Base-by-base conservation (phyloP, 1,139 yeast genomes). In the Zygoascus meyerae region DNA sequence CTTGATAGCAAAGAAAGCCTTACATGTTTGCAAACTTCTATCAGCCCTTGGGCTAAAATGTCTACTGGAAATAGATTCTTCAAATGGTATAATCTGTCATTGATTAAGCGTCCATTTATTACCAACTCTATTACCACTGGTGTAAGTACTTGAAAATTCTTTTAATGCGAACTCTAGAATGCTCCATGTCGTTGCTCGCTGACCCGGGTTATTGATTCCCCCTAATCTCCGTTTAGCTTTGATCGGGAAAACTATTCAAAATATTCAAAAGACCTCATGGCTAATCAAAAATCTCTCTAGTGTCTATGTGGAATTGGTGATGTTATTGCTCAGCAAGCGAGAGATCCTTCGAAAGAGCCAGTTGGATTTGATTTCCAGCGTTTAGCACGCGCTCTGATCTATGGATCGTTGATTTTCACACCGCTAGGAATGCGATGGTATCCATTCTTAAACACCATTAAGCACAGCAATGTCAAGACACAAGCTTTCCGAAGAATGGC, bases 381-480 rank as follows among this genome's bases (percentile, higher is more conserved):
- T 48, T 81, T 89, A 0, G 50, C 73, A 2, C 69, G 95, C 48
- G 86, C 95, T 4, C 71, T 78, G 49, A 56, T 77, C 6, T 89
- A 86, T 60, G 97, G 97, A 1, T 75, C 86, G 0, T 56, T 77
- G n/a, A 70, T 87, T 42, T 87, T 87, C 62, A 82, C 92, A 0
- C 90, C 95, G 11, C 67, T 86, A 37, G 86, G 86, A 17, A 81
- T 78, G 47, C 51, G 51, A 17, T 84, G 94, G 86, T 86, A 83
- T 61, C 75, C 75, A 14, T 66, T 78, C 9, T 66, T 86, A 18
- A 79, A 83, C 32, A 61, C 83, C 9, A 68, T 66, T 45, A 72
- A 70, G 50, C 79, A 79, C 5, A 68, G 71, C 37, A 57, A 33
- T 32, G 61, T 31, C 45, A 64, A 61, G 50, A 38, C 56, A 5